phyloP scores from a whole-genome alignment of 805 yeast species.

The Candida nonsorbophila region DNA sequence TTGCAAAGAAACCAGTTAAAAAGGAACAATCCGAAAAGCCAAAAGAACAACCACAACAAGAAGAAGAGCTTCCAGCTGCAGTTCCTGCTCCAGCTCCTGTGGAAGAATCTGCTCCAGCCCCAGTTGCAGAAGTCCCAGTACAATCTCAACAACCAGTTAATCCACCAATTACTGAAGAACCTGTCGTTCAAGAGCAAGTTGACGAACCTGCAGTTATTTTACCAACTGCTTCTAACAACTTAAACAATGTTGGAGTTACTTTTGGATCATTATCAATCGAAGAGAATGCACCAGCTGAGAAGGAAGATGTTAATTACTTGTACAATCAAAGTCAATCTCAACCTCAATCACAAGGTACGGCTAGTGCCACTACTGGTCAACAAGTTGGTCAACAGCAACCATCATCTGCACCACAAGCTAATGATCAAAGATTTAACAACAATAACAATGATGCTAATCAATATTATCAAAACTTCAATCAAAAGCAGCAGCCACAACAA shows the following conservation, averaged over 20 bases:
- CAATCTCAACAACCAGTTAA: constrained; percentile 23
- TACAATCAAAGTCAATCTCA: constrained; percentile 13
- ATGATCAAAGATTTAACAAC: too few species aligned
- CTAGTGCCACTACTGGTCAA: constrained; percentile 11
- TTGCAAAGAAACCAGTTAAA: constrained; percentile 7
- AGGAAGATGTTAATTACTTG: constrained; percentile 6
- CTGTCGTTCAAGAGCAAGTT: constrained; percentile 9
- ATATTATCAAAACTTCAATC: constrained; percentile 13
- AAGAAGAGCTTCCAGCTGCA: constrained; percentile 12
- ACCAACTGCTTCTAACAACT: constrained; percentile 46
- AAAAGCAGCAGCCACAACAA: constrained; percentile 17
- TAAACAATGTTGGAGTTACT: constrained; percentile 50
- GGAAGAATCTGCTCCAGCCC: constrained; percentile 17
- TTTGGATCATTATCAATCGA: constrained; percentile 55
- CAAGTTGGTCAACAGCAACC: constrained; percentile 8
- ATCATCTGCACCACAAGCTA: too few species aligned
- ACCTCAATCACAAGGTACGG: constrained; percentile 7
- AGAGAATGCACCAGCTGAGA: constrained; percentile 33
- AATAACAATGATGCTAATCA: constrained; percentile 15
- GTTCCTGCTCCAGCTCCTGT: constrained; percentile 14
- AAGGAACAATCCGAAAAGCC: constrained; percentile 6
- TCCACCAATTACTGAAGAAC: constrained; percentile 2
- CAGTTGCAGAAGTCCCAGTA: constrained; percentile 13
- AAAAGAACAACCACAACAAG: constrained; percentile 10
- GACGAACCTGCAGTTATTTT: constrained; percentile 40